Percentiles rank a stretch among this genome's conserved stretches.
phyloP scores from a whole-genome alignment of 2,329 filamentous ascomycete genomes.

The Beauveria scarabaeidicola region DNA sequence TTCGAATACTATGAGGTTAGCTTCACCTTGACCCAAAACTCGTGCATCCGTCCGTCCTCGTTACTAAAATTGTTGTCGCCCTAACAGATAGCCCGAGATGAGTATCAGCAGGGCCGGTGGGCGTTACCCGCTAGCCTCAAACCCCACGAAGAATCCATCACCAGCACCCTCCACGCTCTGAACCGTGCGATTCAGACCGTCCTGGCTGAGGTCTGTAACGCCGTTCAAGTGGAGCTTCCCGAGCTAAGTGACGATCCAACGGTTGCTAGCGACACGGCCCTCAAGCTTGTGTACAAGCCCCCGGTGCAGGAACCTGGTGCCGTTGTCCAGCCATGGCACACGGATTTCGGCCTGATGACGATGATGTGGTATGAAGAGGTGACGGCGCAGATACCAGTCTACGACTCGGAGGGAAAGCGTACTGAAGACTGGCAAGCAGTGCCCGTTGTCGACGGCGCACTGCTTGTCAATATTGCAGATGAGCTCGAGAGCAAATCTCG shows the following conservation, averaged over 20 bases:
- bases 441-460: neutral
- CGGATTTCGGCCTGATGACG: constrained; percentile 3
- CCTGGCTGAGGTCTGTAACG: neutral
- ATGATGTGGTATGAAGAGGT: constrained; percentile 6
- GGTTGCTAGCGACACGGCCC: constrained; percentile 2
- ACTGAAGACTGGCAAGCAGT: constrained; percentile 1
- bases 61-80: neutral
- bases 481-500: neutral
- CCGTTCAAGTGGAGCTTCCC: neutral
- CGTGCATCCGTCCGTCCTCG: neutral
- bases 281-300: constrained; percentile 8
- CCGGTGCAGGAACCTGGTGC: constrained; percentile 1
- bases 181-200: neutral
- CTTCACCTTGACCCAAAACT: too few relatives aligned
- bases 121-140: neutral
- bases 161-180: neutral
- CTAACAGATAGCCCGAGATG: constrained; percentile 7
- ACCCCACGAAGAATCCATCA: neutral
- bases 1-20: constrained; percentile 11
- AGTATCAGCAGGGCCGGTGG: neutral
- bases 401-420: neutral
- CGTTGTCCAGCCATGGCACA: constrained; percentile 4
- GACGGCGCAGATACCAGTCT: neutral
- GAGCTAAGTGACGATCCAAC: constrained; percentile 2
- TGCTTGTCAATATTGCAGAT: constrained; percentile 7